phyloP scores from a whole-genome alignment of 495 filamentous ascomycete genomes.

The Thozetella sp. region DNA sequence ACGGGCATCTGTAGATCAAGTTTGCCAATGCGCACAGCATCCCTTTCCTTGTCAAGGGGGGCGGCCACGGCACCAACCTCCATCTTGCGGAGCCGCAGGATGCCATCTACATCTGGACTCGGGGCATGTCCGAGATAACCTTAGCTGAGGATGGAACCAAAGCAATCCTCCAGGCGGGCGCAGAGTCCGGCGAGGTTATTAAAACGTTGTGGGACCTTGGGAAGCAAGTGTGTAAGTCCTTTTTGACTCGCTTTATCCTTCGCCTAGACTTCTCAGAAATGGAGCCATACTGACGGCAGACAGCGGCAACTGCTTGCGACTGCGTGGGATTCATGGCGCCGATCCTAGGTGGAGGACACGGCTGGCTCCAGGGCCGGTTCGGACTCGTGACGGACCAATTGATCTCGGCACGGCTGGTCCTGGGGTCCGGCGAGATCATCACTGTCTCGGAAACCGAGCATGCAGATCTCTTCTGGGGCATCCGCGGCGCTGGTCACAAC shows the following conservation, averaged over 20 bases:
- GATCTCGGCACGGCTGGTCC: constrained; percentile 50
- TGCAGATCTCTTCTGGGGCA: constrained; percentile 55
- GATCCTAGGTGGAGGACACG: constrained; percentile 63
- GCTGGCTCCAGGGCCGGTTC: constrained; percentile 56
- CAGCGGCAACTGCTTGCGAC: constrained; percentile 53
- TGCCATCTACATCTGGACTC: constrained; percentile 49
- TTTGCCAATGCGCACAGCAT: constrained; percentile 43
- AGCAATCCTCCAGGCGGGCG: constrained; percentile 51
- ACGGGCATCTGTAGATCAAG: constrained; percentile 18
- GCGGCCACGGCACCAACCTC: constrained; percentile 42
- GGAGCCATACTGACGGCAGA: neutral
- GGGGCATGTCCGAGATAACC: constrained; percentile 37
- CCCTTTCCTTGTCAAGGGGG: constrained; percentile 50
- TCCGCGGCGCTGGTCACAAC: constrained; percentile 63
- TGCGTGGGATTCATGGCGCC: constrained; percentile 54
- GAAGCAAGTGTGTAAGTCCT: constrained; percentile 30
- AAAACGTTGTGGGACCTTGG: constrained; percentile 27
- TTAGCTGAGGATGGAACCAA: constrained; percentile 42
- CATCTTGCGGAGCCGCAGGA: constrained; percentile 36
- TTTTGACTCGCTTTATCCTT: neutral
- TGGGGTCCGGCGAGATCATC: constrained; percentile 52
- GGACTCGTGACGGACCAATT: constrained; percentile 62
- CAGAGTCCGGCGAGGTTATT: constrained; percentile 24
- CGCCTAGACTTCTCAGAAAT: neutral
- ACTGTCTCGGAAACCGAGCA: constrained; percentile 25